Conservation (phyloP, 352 stramenopile species). For the Pelagophyceae sp. region DNA sequence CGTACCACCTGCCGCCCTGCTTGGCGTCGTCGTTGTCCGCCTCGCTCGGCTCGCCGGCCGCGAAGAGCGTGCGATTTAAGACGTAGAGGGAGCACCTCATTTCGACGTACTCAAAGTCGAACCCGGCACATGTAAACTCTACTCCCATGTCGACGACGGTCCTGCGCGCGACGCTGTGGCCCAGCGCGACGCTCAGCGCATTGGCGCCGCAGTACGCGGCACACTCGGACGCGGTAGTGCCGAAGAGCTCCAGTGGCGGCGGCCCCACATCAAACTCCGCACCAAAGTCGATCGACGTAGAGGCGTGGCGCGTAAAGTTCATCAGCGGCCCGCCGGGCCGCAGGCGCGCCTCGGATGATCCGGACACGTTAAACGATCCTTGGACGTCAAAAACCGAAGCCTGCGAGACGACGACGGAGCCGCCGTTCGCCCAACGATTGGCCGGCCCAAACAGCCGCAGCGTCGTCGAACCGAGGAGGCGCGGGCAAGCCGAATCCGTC, state of each 20-base stretch:
- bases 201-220: neutral
- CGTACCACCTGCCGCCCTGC: too few species aligned
- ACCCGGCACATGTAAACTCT: neutral
- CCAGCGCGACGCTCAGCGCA: neutral
- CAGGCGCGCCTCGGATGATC: neutral
- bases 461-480: neutral
- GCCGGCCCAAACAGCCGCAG: neutral
- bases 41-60: too few species aligned
- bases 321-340: neutral
- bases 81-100: neutral
- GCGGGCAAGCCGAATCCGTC: neutral
- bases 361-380: neutral
- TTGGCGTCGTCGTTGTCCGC: too few species aligned
- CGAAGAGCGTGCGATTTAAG: too few species aligned
- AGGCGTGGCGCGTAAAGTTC: neutral
- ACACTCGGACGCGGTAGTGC: neutral
- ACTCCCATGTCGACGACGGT: neutral
- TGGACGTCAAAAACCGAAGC: neutral
- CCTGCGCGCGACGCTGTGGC: neutral
- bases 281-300: neutral
- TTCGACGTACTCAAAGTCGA: neutral
- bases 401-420: neutral
- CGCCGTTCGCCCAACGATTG: neutral
- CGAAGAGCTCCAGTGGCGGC: neutral
- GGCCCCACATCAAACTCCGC: too few species aligned